Percentiles rank a stretch among this genome's conserved stretches.
Evolutionary conservation across 2,329 filamentous ascomycete genomes (phyloP).

Genomic region (Shiraia bambusicola): DNA sequence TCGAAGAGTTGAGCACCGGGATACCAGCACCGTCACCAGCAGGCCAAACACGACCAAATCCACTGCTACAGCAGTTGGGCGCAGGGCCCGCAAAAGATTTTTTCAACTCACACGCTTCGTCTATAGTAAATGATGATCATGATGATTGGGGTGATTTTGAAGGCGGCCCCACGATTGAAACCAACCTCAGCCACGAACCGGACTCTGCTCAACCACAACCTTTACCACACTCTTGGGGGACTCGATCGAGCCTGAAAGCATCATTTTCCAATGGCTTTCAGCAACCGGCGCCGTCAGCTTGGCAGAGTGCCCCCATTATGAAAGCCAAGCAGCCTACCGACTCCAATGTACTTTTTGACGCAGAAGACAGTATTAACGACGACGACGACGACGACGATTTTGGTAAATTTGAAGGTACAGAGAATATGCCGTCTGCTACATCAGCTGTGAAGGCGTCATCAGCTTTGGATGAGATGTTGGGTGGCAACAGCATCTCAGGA

Average conservation of each 20-base stretch:
- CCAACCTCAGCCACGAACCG: slow-evolving; percentile 13
- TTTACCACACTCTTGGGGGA: too few relatives aligned
- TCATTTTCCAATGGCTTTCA: slow-evolving; percentile 8
- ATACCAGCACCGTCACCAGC: slow-evolving; percentile 15
- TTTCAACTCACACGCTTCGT: slow-evolving; percentile 2
- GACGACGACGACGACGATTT: slow-evolving; percentile 45
- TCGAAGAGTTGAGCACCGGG: slow-evolving; percentile 36
- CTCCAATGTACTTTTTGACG: slow-evolving; percentile 45
- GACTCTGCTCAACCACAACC: too few relatives aligned
- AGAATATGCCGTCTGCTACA: slow-evolving; percentile 4
- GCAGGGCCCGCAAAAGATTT: not conserved
- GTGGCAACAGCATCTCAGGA: slow-evolving; percentile 25
- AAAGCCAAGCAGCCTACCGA: slow-evolving; percentile 38
- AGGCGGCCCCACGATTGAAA: slow-evolving; percentile 24
- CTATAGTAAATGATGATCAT: slow-evolving; percentile 20
- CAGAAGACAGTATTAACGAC: slow-evolving; percentile 38
- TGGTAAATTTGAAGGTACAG: slow-evolving; percentile 38
- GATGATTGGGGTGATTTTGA: slow-evolving; percentile 49
- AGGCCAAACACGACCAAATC: slow-evolving; percentile 14
- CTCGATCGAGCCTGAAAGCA: slow-evolving; percentile 3
- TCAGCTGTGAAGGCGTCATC: slow-evolving; percentile 11
- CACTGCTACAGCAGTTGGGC: slow-evolving; percentile 8
- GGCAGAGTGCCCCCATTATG: slow-evolving; percentile 30
- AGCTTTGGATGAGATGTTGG: slow-evolving; percentile 31
- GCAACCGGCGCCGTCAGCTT: not conserved